phyloP scores from a whole-genome alignment of 768 basidiomycete species.

The Pholiota microspora region DNA sequence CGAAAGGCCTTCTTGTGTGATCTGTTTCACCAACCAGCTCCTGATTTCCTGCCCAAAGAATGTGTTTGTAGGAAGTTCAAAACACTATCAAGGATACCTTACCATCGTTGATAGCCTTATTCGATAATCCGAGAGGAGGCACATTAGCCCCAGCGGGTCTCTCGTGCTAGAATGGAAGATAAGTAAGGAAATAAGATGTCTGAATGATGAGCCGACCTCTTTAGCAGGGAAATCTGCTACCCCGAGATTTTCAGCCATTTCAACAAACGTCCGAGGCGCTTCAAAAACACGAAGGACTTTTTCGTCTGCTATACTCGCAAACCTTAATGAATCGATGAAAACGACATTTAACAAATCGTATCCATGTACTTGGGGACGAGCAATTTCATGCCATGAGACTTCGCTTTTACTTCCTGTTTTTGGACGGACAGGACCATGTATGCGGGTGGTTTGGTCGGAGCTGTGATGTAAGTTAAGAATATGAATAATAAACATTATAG shows the following conservation, averaged over 20 bases:
- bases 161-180: constrained; percentile 36
- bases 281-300: constrained; percentile 94
- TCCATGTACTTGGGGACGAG: constrained; percentile 94
- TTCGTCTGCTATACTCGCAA: constrained; percentile 93
- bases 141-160: constrained; percentile 83
- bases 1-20: constrained; percentile 61
- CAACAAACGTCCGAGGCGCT: constrained; percentile 80
- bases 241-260: constrained; percentile 50
- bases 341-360: constrained; percentile 85
- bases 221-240: constrained; percentile 46
- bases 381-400: constrained; percentile 77
- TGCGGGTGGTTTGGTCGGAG: constrained; percentile 87
- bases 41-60: constrained; percentile 16
- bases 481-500: background rate
- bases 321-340: constrained; percentile 73
- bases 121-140: constrained; percentile 91
- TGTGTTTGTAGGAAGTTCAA: background rate
- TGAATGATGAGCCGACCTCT: constrained; percentile 38
- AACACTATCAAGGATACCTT: constrained; percentile 11
- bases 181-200: background rate
- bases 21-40: constrained; percentile 23
- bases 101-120: constrained; percentile 85
- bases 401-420: constrained; percentile 3
- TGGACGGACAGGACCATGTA: constrained; percentile 62
- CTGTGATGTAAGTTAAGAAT: constrained; percentile 36